Base-by-base conservation (phyloP, 148 eudicot species). In the Drosera capensis region DNA sequence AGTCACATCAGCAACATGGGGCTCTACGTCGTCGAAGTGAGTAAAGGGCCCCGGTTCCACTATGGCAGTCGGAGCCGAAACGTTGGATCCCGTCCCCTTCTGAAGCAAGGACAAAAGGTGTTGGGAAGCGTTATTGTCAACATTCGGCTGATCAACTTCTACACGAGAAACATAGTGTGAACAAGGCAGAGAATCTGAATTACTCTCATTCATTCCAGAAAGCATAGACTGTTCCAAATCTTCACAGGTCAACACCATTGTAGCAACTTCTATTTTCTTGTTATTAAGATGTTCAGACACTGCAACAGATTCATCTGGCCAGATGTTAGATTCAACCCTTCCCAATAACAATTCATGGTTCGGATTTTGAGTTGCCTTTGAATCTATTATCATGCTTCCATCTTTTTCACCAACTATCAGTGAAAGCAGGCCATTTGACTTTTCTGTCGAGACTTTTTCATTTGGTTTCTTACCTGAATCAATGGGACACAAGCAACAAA, bases 201-300 rank as follows among this genome's bases (percentile, higher is more conserved):
- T 64, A 42, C 47, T 71, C 35, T 55, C 74, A 53, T 80, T 66
- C 48, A 73, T 63, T 47, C 68, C 76, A 2, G 79, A 92, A 31
- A 92, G 73, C 26, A 92, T 76, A 14, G 85, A 67, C 61, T 85
- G 95, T 69, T 92, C 99, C 64, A 92, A 79, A 71, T 85, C 94
- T 71, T 85, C 94, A 57, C 99, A 92, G n/a, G 99, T 92, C 26
- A 92, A 83, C 49, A 85, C 70, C 48, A 78, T 29, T 44, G 80
- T 75, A 45, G 58, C 53, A 5, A 72, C 53, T 52, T 73, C 78
- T 23, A 55, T 54, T 25, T 44, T 58, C 60, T 28, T 24, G 39
- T 45, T 65, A 55, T 45, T 13, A 22, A 53, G 40, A 17, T 41
- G 67, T 34, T 63, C 76, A 50, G 79, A 52, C 12, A 52, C 35